These are phyloP conservation scores for Phytophthora melonis DNA, from an alignment of 352 stramenopile genomes.

Conservation along the genomic window DNA sequence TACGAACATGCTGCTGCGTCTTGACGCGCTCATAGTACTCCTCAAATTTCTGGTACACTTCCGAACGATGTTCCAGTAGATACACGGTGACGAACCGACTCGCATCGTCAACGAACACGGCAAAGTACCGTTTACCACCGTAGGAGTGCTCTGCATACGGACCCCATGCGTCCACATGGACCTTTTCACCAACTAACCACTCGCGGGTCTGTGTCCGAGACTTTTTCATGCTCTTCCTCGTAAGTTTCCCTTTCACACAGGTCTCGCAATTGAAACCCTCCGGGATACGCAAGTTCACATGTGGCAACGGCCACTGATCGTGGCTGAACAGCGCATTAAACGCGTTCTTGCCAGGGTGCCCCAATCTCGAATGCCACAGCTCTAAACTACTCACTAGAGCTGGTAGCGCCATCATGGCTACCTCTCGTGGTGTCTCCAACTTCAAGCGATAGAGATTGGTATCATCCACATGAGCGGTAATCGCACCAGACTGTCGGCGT, in stretches of 20 bases:
- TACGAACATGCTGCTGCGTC: conserved; percentile 20
- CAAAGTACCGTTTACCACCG: conserved; percentile 6
- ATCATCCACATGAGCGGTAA: conserved; percentile 1
- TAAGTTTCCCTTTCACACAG: conserved; percentile 5
- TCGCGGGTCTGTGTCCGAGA: background rate
- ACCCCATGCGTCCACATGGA: conserved; percentile 6
- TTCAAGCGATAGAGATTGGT: conserved; percentile 9
- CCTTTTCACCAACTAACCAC: conserved; percentile 9
- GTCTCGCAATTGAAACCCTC: conserved; percentile 12
- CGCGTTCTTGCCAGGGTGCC: conserved; percentile 2
- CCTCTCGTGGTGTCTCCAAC: background rate
- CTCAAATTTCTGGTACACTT: conserved; percentile 29
- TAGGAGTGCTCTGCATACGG: conserved; percentile 3
- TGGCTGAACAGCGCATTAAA: conserved; percentile 15
- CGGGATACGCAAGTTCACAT: conserved; percentile 1
- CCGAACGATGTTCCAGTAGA: conserved; percentile 19
- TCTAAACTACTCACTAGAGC: background rate
- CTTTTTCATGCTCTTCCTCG: conserved; percentile 4
- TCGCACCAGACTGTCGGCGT: background rate
- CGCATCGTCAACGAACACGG: conserved; percentile 25
- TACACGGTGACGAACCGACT: conserved; percentile 22
- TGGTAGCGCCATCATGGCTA: conserved; percentile 3
- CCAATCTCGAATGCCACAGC: conserved; percentile 6
- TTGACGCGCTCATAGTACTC: conserved; percentile 22
- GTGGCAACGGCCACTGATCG: conserved; percentile 5